Base-by-base conservation (phyloP, 2,329 filamentous ascomycete genomes). In the Simplicillium aogashimaense region DNA sequence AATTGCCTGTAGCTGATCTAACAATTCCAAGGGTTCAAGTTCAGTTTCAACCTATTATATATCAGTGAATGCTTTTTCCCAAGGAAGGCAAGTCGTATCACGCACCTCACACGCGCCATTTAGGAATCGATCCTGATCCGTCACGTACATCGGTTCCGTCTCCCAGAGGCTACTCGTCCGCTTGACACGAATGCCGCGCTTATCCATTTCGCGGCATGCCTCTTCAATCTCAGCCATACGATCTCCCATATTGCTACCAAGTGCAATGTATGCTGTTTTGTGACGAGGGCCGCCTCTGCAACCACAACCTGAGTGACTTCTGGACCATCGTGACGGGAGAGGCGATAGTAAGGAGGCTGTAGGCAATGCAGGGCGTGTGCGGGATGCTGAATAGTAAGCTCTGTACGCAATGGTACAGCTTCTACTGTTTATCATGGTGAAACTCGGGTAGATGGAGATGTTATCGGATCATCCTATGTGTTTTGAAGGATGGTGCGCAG, bases 61-160 rank as follows among this genome's bases (percentile, higher is more conserved):
- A 29, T 16, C 8, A 33, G 16, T 15, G 4, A 29, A 16, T 17
- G n/a, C 29, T 20, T 6, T 4, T 17, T 10, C 20, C 3, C 15
- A 11, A 16, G 30, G 18, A 18, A 12, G 5, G 11, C 25, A 29
- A 12, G 11, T 8, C 15, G 32, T 6, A 10, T 31, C 37, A 68
- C 78, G 58, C 60, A 94, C 88, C 78, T 94, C 86, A 59, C 87
- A 95, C 42, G 81, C 89, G 15, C 88, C 92, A 57, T 98, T 98
- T 36, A 95, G 67, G 56, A 98, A 98, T 25, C 77, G 76, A 46
- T 81, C 80, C 59, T 98, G 92, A 47, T 95, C 83, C 46, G 84
- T 67, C 47, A 95, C 84, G 61, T 98, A 98, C 92, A 98, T 98
- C 16, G 92, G 87, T 51, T 86, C 80, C 3, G 90, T 98, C 65